Evolutionary conservation across 169 alveolate species (phyloP), one percentile per base, ranked within the genome.

Genomic region (Plasmodium reichenowi): DNA sequence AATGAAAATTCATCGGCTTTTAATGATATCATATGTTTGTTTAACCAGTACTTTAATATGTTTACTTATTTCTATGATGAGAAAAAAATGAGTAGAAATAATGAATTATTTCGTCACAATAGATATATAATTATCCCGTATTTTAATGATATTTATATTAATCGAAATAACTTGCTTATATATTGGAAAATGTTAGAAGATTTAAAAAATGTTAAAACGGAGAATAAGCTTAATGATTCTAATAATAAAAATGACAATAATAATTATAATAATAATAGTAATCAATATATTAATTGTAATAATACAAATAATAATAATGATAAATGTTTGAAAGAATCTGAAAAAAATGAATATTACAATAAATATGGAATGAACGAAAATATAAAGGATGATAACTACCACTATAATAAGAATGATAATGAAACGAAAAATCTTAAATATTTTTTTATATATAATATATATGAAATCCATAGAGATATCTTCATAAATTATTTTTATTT

Each of bases 401-500:
- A 60, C 60, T 26, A 60, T 8, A 43, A 64, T 13, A 64, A 17
- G 17, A 78, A 78, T 50, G 89, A 58, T 2, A 71, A 78, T 24
- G 58, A 78, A 48, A 32, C 12, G 68, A 50, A 64, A 70, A 56
- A 12, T 50, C 66, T 13, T 43, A 78, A 54, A 66, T 26, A 64
- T 38, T 15, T 43, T 38, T 78, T 64, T 45, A 78, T 78, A 12
- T 59, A 78, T 43, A 78, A 78, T 48, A 20, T 78, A 50, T 78
- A 78, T 66, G 80, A 78, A 78, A 64, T 48, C 22, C 67, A 22
- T 64, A 63, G 70, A 48, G 89, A 78, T 47, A 64, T 64, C 8
- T 78, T 78, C 54, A 78, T 78, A 78, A 78, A 78, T 66, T 78
- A 78, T 66, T 78, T 78, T 64, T 78, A 78, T 58, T 15, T 52